Conservation (phyloP, 202 grass and related monocot genomes). For the Bolboschoenoplectus hybrid region DNA sequence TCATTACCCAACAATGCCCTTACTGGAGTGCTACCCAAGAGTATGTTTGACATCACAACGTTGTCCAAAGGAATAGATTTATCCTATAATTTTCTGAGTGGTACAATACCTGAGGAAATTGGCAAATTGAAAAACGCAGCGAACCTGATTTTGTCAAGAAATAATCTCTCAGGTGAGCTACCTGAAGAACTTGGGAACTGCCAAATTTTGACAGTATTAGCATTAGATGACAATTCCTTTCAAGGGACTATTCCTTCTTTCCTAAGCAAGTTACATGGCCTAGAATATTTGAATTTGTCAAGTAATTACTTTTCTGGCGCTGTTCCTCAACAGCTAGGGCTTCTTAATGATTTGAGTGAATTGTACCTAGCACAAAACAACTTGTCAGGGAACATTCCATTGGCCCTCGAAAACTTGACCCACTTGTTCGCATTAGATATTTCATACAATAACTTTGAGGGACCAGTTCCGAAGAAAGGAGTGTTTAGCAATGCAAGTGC, state of each 20-base stretch:
- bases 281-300: constrained; percentile 47
- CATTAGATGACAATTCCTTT: constrained; percentile 47
- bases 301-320: constrained; percentile 34
- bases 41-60: constrained; percentile 36
- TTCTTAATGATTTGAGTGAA: constrained; percentile 38
- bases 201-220: constrained; percentile 26
- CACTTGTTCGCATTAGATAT: constrained; percentile 39
- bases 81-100: constrained; percentile 33
- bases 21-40: constrained; percentile 35
- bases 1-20: constrained; percentile 34
- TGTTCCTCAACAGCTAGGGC: constrained; percentile 38
- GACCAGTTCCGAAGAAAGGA: constrained; percentile 45
- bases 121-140: constrained; percentile 25
- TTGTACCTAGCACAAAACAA: constrained; percentile 43
- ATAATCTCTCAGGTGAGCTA: constrained; percentile 45
- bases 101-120: constrained; percentile 42
- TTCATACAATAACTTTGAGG: constrained; percentile 52
- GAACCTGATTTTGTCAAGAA: constrained; percentile 34
- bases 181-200: constrained; percentile 38
- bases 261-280: constrained; percentile 42
- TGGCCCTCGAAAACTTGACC: constrained; percentile 32
- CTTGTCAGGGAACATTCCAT: constrained; percentile 40
- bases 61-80: constrained; percentile 37
- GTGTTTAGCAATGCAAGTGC: constrained; percentile 49
- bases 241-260: constrained; percentile 31